Evolutionary conservation across 164 flowering plant genomes (phyloP), one percentile per base, ranked within the genome.

Genomic region (Houttuynia cordata): DNA sequence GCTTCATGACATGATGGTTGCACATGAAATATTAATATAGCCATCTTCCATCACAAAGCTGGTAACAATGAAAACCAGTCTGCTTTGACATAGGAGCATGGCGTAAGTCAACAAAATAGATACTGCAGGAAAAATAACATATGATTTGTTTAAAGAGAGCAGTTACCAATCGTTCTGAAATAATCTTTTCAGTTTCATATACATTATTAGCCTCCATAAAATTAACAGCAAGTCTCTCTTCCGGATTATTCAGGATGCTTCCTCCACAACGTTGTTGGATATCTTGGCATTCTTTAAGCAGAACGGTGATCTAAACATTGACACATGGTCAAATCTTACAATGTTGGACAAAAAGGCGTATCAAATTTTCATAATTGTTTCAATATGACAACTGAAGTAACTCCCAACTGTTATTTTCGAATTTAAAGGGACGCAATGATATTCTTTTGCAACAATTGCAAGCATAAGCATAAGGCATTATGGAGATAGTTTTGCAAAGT

Each of bases 271-370:
- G 96, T 61, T 89, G 69, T 67, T 92, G 97, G 42, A 89, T 72
- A 76, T 92, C 97, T 7, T 81, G 93, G 65, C 99, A 94, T 66
- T 94, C 99, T 76, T 88, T 94, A 7, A 90, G 77, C 53, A 93
- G 89, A 61, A 93, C 68, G 10, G 97, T 79, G 53, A 90, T 91
- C 97, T 91, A 58, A 30, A 45, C 12, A 14, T 45, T 12, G 49
- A 14, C 49, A 45, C 12, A 10, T 12, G 0, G 49, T 45, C 14
- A 45, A 45, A 17, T 45, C 49, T 12, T 17, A 45, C 6, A 30
- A 30, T 30, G 37, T 2, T 6, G 6, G 37, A 30, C 37, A 30
- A 30, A 30, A 30, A 30, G 37, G 37, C 37, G 6, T 30, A 30
- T 30, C 37, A 30, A 30, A 30, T 30, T 30, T 30, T 30, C 37